phyloP scores from a whole-genome alignment of 2,329 filamentous ascomycete species.

The Zasmidium angulare region DNA sequence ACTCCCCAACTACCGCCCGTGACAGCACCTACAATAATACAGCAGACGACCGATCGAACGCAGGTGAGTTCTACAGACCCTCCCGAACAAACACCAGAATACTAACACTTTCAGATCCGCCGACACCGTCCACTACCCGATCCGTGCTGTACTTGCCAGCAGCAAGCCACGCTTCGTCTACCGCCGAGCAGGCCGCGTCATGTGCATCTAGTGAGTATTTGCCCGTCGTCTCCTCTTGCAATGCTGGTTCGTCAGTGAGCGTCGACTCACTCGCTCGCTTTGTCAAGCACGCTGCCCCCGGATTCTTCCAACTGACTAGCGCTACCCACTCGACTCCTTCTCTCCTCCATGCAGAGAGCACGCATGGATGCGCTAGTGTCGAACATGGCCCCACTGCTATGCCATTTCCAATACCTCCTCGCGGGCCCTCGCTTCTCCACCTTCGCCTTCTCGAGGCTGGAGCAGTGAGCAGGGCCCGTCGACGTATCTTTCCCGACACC shows the following conservation, averaged over 20 bases:
- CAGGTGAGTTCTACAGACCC: too few relatives aligned
- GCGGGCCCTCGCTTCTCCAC: not conserved
- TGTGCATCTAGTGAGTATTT: not conserved
- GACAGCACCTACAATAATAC: too few relatives aligned
- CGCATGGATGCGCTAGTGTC: not conserved
- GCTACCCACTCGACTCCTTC: too few relatives aligned
- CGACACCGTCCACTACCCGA: too few relatives aligned
- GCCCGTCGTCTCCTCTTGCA: not conserved
- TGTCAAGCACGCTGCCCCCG: not conserved
- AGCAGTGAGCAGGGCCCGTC: not conserved
- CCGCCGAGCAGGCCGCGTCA: not conserved
- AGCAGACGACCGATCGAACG: too few relatives aligned
- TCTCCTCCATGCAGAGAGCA: not conserved
- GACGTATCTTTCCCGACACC: not conserved
- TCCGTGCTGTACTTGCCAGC: too few relatives aligned
- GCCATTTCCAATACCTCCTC: not conserved
- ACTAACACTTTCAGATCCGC: too few relatives aligned
- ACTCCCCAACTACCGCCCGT: too few relatives aligned
- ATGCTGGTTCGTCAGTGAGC: not conserved
- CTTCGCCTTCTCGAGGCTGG: not conserved
- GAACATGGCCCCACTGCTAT: not conserved
- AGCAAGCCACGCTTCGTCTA: too few relatives aligned
- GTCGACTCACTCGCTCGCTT: not conserved
- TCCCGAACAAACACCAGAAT: too few relatives aligned
- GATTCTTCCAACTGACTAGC: not conserved